Evolutionary conservation across 176 grass and related monocot species (phyloP).

Genomic region (Typha latifolia): DNA sequence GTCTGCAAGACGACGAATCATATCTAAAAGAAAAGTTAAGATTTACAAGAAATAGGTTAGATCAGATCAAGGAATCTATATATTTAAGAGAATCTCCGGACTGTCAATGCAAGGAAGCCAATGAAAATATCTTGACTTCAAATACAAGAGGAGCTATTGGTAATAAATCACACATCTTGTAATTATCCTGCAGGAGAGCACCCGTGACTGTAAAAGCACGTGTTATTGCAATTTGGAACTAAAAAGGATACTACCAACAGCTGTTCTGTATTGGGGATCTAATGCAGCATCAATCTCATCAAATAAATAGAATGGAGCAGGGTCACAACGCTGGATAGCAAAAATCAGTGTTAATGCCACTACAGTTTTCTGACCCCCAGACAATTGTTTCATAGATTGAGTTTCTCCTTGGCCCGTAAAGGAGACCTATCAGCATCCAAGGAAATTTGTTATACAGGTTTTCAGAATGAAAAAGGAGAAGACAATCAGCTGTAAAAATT

Average conservation of each 20-base stretch:
- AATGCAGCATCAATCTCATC: constrained; percentile 98
- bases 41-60: background rate
- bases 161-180: background rate
- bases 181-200: background rate
- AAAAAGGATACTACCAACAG: constrained; percentile 94
- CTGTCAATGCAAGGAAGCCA: background rate
- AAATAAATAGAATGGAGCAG: constrained; percentile 94
- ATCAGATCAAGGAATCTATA: background rate
- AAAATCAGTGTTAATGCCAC: constrained; percentile 93
- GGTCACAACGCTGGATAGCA: constrained; percentile 93
- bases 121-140: background rate
- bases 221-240: background rate
- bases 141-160: background rate
- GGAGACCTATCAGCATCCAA: constrained; percentile 56
- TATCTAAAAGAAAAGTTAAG: constrained; percentile 65
- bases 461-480: background rate
- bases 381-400: constrained; percentile 96
- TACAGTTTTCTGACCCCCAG: constrained; percentile 94
- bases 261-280: constrained; percentile 90
- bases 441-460: background rate
- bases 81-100: background rate
- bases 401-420: constrained; percentile 98
- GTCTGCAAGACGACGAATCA: constrained; percentile 75
- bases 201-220: background rate
- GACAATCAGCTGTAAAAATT: background rate